Evolutionary conservation across 2,329 filamentous ascomycete genomes (phyloP).

Genomic region (Diaporthe velutina): DNA sequence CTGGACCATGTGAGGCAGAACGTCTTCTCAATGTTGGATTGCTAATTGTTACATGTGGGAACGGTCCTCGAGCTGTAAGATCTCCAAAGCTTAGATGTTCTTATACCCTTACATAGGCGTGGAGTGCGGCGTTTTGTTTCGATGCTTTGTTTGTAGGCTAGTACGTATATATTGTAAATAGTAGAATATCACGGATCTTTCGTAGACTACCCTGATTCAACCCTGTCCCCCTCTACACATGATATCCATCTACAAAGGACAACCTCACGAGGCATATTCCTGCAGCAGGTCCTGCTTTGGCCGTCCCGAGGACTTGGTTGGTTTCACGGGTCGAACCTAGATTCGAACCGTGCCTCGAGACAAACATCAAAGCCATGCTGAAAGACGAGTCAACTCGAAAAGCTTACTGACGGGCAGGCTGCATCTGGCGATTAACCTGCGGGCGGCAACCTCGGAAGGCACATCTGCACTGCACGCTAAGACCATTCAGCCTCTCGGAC

Average conservation of each 20-base stretch:
- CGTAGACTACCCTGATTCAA: background rate
- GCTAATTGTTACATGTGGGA: background rate
- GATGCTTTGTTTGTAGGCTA: conserved; percentile 8
- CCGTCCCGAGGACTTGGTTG: conserved; percentile 14
- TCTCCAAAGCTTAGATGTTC: conserved; percentile 17
- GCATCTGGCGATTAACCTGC: background rate
- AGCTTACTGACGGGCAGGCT: conserved; percentile 13
- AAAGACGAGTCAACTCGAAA: conserved; percentile 11
- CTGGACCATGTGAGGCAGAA: background rate
- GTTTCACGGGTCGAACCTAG: conserved; percentile 1
- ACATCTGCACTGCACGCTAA: background rate
- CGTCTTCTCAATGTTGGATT: background rate
- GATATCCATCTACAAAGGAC: background rate
- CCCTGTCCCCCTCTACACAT: background rate
- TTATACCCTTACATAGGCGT: conserved; percentile 23
- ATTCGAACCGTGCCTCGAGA: background rate
- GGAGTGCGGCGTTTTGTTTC: conserved; percentile 18
- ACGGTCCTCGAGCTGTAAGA: conserved; percentile 6
- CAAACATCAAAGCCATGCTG: background rate
- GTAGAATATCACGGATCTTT: background rate
- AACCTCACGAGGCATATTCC: background rate
- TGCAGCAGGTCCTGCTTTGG: background rate
- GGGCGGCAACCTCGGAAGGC: background rate
- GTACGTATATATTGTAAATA: background rate
- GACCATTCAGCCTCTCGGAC: background rate